These are phyloP conservation scores for Teunomyces stri DNA, from an alignment of 805 yeast species.

Conservation along the genomic window DNA sequence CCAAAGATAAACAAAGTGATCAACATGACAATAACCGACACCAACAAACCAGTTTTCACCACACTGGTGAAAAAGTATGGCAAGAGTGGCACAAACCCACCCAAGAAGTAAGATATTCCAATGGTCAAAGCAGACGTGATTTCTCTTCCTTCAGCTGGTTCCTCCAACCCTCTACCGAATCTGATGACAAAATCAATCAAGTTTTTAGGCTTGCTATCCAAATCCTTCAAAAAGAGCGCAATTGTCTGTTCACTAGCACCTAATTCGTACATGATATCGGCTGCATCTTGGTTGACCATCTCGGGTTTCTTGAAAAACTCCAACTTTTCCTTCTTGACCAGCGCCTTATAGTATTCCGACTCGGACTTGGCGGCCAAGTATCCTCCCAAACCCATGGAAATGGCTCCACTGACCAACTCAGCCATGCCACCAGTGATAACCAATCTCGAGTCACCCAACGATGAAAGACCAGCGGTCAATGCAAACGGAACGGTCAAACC, in stretches of 20 bases:
- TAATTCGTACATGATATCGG: slow-evolving; percentile 75
- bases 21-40: slow-evolving; percentile 77
- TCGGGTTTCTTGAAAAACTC: slow-evolving; percentile 65
- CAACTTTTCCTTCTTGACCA: slow-evolving; percentile 68
- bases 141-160: slow-evolving; percentile 92
- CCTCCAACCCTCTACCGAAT: slow-evolving; percentile 90
- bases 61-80: slow-evolving; percentile 83
- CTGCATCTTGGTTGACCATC: slow-evolving; percentile 70
- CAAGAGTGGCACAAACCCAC: slow-evolving; percentile 87
- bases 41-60: slow-evolving; percentile 73
- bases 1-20: slow-evolving; percentile 88
- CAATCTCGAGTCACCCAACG: slow-evolving; percentile 82
- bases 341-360: slow-evolving; percentile 67
- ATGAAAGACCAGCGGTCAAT: slow-evolving; percentile 90
- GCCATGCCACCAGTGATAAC: slow-evolving; percentile 99
- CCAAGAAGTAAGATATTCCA: slow-evolving; percentile 83
- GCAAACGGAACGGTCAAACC: slow-evolving; percentile 99
- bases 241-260: slow-evolving; percentile 73
- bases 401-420: slow-evolving; percentile 94
- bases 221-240: slow-evolving; percentile 68
- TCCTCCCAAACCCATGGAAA: slow-evolving; percentile 98
- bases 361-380: slow-evolving; percentile 92
- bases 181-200: slow-evolving; percentile 85
- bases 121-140: slow-evolving; percentile 84
- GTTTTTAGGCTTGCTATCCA: slow-evolving; percentile 71